Conservation (phyloP, 2,329 filamentous ascomycete genomes). For the Cladosporium colombiae region DNA sequence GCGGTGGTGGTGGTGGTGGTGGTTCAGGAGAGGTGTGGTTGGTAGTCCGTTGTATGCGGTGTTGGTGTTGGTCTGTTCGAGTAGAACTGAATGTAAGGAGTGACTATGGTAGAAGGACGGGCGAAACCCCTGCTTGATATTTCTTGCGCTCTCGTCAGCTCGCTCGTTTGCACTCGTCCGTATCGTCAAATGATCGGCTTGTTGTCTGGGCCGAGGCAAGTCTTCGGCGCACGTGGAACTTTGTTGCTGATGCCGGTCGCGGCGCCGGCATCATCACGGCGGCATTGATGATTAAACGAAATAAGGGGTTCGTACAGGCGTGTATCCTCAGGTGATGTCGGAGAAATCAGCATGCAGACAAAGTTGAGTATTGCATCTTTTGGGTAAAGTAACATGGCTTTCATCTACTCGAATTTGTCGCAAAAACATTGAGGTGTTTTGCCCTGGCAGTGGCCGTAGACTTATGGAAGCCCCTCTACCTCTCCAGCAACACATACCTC, state of each 20-base stretch:
- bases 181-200: slow-evolving; percentile 10
- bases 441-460: neutral
- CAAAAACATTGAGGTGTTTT: neutral
- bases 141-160: slow-evolving; percentile 8
- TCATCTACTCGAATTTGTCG: neutral
- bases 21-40: neutral
- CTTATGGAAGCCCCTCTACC: slow-evolving; percentile 21
- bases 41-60: neutral
- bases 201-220: slow-evolving; percentile 8
- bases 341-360: neutral
- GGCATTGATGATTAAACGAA: neutral
- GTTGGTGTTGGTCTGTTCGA: neutral
- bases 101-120: neutral
- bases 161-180: neutral
- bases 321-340: neutral
- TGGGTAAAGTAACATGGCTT: neutral
- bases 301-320: neutral
- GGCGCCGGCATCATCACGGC: neutral
- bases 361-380: neutral
- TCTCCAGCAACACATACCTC: slow-evolving; percentile 49
- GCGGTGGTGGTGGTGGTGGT: neutral
- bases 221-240: slow-evolving; percentile 2
- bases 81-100: neutral
- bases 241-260: neutral
- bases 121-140: slow-evolving; percentile 15